Base-by-base conservation (phyloP, 140 eudicot genomes). In the Stevia rebaudiana region DNA sequence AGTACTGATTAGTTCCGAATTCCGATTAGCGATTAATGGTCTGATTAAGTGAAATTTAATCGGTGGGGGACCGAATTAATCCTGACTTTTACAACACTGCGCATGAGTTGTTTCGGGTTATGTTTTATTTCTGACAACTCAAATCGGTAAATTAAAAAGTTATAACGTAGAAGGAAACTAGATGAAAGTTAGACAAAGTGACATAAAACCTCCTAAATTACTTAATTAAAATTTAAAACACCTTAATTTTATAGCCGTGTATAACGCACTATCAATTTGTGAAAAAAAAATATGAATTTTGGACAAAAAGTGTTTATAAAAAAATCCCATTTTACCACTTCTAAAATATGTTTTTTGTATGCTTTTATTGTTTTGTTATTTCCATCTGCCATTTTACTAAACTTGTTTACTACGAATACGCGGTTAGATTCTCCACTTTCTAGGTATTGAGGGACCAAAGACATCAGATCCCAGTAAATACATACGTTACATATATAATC, bases 361-460 rank as follows among this genome's bases (percentile, higher is more conserved):
- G 37, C 22, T 25, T 48, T 40, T 13, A 30, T 22, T 23, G 52
- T 10, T 66, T 6, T 9, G 41, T 46, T 48, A 7, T 33, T 43
- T 44, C 41, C 21, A 39, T 61, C 8, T 22, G 52, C 39, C 30
- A 37, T 22, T 68, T 50, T 18, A 48, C 79, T 62, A 12, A 53
- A 79, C 43, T 62, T 19, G 47, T 66, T 66, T 37, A 44, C 18
- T 57, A 33, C 52, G 36, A 33, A 31, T 62, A 1, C 55, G 10
- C 56, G 53, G 53, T 65, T 43, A 90, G 95, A 90, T 90, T 52
- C 85, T 90, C 48, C 94, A 90, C 71, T 90, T 90, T 74, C 88
- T 90, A 59, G 97, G 95, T 22, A 87, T 80, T 60, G 97, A 90
- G 84, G 97, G 97, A 43, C 97, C 97, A 47, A 90, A 90, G 76